Evolutionary conservation across 2,329 filamentous ascomycete genomes (phyloP).

Genomic region (Microdochium bolleyi): DNA sequence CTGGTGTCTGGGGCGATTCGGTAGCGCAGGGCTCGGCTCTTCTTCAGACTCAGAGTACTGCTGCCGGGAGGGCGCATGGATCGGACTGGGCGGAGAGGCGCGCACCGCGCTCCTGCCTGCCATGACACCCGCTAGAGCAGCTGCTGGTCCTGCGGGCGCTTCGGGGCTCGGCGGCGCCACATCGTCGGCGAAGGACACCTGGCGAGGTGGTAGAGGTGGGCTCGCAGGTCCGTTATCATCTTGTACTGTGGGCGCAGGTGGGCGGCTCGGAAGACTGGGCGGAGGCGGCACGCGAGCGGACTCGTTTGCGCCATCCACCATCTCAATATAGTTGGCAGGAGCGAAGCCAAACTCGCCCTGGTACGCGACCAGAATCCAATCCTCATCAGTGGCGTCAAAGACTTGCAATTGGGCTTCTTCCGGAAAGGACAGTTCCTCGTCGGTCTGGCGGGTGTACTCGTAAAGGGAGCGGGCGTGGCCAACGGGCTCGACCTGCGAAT

Average conservation of each 20-base stretch:
- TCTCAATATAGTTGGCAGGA: conserved; percentile 91
- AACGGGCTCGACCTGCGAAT: conserved; percentile 51
- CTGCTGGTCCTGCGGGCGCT: conserved; percentile 36
- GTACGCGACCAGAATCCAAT: conserved; percentile 89
- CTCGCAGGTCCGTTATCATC: conserved; percentile 18
- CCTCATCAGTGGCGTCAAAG: conserved; percentile 84
- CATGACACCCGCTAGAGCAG: conserved; percentile 49
- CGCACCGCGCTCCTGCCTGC: conserved; percentile 33
- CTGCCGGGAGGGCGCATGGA: conserved; percentile 37
- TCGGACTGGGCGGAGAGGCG: conserved; percentile 42
- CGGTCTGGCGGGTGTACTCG: conserved; percentile 94
- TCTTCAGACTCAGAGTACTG: conserved; percentile 61
- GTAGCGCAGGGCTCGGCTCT: conserved; percentile 40
- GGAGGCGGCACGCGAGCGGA: conserved; percentile 25
- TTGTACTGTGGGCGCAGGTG: conserved; percentile 22
- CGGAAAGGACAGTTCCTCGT: conserved; percentile 92
- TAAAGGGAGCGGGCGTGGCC: conserved; percentile 85
- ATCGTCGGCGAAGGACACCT: conserved; percentile 11
- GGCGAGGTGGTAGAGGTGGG: conserved; percentile 29
- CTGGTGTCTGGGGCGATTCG: conserved; percentile 19
- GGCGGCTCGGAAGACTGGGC: conserved; percentile 33
- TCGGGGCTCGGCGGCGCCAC: conserved; percentile 22
- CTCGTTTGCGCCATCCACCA: conserved; percentile 33
- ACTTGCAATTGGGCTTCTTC: conserved; percentile 80
- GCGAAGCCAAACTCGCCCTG: conserved; percentile 88